A percentile compares a stretch with the other conserved stretches of the same genome.
Evolutionary conservation across 2,329 filamentous ascomycete genomes (phyloP).

Genomic region (Blastomyces gilchristii): DNA sequence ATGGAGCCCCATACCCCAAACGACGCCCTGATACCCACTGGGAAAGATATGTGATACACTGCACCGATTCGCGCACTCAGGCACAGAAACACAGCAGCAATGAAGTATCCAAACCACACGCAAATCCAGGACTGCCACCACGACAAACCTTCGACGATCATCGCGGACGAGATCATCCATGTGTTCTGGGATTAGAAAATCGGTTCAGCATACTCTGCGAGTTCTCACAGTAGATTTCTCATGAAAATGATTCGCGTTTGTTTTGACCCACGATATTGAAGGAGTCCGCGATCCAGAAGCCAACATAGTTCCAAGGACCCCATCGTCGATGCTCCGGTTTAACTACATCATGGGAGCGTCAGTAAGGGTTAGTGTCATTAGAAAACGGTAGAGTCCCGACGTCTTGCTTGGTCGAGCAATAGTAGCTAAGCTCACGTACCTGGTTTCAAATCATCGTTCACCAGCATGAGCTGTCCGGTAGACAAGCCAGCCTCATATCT

Average conservation of each 20-base stretch:
- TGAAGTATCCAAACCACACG: constrained; percentile 75
- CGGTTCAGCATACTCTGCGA: not conserved
- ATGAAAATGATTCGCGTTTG: not conserved
- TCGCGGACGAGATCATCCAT: constrained; percentile 84
- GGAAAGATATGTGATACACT: constrained; percentile 80
- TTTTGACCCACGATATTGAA: constrained; percentile 57
- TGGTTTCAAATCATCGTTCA: constrained; percentile 69
- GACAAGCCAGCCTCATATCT: constrained; percentile 66
- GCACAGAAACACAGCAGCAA: constrained; percentile 65
- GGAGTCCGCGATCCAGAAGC: constrained; percentile 75
- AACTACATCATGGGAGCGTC: constrained; percentile 42
- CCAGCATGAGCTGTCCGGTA: constrained; percentile 72
- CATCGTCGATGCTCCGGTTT: constrained; percentile 72
- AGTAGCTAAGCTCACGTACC: constrained; percentile 49
- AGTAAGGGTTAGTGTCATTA: not conserved
- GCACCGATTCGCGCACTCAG: constrained; percentile 75
- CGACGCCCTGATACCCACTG: constrained; percentile 63
- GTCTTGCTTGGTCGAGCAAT: constrained; percentile 34
- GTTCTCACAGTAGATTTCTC: not conserved
- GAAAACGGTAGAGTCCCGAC: not conserved
- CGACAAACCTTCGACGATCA: constrained; percentile 65
- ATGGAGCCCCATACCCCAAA: constrained; percentile 85
- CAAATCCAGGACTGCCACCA: constrained; percentile 93
- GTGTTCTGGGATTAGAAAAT: constrained; percentile 49
- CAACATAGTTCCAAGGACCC: constrained; percentile 79